phyloP scores from a whole-genome alignment of 768 basidiomycete genomes.

The Chalciporus chontae region DNA sequence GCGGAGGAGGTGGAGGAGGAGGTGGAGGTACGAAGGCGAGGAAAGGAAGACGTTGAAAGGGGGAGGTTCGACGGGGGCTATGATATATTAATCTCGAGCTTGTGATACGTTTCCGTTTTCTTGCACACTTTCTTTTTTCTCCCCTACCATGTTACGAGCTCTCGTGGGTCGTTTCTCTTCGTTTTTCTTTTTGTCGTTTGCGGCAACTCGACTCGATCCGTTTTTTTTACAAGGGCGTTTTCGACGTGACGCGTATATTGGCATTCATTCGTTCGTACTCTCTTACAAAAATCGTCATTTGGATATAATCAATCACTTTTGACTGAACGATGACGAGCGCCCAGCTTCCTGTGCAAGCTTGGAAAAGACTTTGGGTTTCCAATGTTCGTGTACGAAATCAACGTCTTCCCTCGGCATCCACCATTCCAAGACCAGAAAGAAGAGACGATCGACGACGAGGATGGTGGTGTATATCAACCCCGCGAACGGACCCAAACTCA shows the following conservation, averaged over 20 bases:
- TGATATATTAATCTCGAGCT: not conserved
- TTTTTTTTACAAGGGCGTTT: no score
- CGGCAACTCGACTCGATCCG: no score
- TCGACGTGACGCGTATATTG: no score
- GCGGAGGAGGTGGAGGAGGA: slow-evolving; percentile 2
- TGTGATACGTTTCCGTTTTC: not conserved
- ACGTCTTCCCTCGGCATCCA: slow-evolving; percentile 74
- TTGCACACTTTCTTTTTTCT: not conserved
- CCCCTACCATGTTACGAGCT: no score
- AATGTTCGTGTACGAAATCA: slow-evolving; percentile 67
- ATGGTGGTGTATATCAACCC: slow-evolving; percentile 90
- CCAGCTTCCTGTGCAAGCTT: slow-evolving; percentile 14
- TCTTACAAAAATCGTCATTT: not conserved
- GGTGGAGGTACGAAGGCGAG: slow-evolving; percentile 17
- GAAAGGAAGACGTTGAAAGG: slow-evolving; percentile 20
- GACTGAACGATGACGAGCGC: no score
- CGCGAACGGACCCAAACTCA: slow-evolving; percentile 72
- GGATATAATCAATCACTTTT: no score
- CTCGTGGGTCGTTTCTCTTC: no score
- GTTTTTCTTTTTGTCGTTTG: no score
- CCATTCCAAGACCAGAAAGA: slow-evolving; percentile 83
- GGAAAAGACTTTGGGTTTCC: slow-evolving; percentile 41
- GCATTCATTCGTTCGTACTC: slow-evolving; percentile 22
- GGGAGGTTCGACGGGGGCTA: no score
- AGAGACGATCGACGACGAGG: slow-evolving; percentile 83